Base-by-base conservation (phyloP, 1,284 basidiomycete species). In the Ustilago tritici region DNA sequence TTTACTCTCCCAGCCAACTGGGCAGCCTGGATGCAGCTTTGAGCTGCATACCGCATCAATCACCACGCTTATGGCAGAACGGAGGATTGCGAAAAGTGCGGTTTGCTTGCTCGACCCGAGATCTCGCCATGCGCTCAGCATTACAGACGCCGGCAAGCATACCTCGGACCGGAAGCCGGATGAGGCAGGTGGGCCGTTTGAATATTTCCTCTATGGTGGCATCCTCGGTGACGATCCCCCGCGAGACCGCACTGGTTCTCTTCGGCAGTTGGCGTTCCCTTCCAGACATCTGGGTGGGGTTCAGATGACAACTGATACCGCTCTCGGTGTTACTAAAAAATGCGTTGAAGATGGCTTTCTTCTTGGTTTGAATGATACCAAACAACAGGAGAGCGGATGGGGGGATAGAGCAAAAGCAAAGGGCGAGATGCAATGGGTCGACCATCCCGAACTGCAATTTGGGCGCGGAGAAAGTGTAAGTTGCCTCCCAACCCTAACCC, bases 221-320 rank as follows among this genome's bases (percentile, higher is more conserved):
- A 88, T 88, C 53, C 74, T 86, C 90, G 94, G 94, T 12, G 95
- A 96, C 80, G 94, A 96, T 85, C 94, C 95, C 1, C 95, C 94
- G 0, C 89, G 94, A 54, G 94, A 96, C 59, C 62, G 84, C 53
- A 99, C 96, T 0, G 90, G 91, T 3, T 93, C 96, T 84, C 90
- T 99, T 49, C 91, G 97, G 34, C 89, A 89, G 15, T 88, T 95
- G 17, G 95, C 95, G 0, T 98, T 97, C 85, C 93, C 94, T 0
- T 90, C 68, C 0, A 61, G 83, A 8, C 82, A 85, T 47, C 65
- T 85, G n/a, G 85, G 84, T 40, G 63, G 75, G 1, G 89, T 95
- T 1, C 97, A 99, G 87, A 99, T 99, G 96, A 98, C 96, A 32
- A 99, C 96, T 0, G 96, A 99, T 86, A 98, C 96, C 1, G 96